A percentile compares a stretch with the other conserved stretches of the same genome.
Evolutionary conservation across 2,329 filamentous ascomycete species (phyloP).

Genomic region (Thielaviopsis musarum): DNA sequence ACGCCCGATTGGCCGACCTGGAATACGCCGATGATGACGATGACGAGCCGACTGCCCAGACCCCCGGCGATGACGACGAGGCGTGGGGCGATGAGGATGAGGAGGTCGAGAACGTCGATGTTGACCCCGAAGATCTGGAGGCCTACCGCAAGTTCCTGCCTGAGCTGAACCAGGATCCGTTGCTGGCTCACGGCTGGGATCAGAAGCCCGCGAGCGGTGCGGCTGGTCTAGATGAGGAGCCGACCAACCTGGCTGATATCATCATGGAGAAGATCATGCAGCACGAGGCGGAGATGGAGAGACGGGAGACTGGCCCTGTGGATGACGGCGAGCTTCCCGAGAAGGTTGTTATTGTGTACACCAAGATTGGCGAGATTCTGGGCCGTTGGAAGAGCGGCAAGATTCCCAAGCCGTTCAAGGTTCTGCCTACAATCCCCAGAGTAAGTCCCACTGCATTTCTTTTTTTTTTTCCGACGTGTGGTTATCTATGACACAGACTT

Average conservation of each 20-base stretch:
- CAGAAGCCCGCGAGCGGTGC: constrained; percentile 27
- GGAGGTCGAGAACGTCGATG: constrained; percentile 53
- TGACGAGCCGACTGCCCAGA: constrained; percentile 13
- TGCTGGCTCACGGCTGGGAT: constrained; percentile 50
- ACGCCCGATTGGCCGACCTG: constrained; percentile 50
- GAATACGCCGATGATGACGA: constrained; percentile 31
- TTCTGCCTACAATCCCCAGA: constrained; percentile 68
- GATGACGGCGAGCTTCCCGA: constrained; percentile 75
- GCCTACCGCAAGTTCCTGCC: constrained; percentile 84
- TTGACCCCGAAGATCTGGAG: constrained; percentile 77
- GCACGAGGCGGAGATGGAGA: constrained; percentile 55
- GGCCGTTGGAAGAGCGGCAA: constrained; percentile 20
- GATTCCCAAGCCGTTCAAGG: constrained; percentile 93
- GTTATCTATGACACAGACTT: not conserved
- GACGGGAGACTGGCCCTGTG: constrained; percentile 30
- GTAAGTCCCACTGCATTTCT: constrained; percentile 2
- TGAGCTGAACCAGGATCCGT: constrained; percentile 51
- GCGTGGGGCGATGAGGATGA: constrained; percentile 72
- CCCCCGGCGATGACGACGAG: constrained; percentile 30
- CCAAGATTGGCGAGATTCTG: constrained; percentile 34
- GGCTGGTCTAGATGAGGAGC: constrained; percentile 27
- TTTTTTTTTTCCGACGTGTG: no score
- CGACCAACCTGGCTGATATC: constrained; percentile 75
- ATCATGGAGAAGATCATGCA: constrained; percentile 90
- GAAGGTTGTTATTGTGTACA: constrained; percentile 88